Base-by-base conservation (phyloP, 2,329 filamentous ascomycete genomes). In the Pseudogymnoascus sp. region DNA sequence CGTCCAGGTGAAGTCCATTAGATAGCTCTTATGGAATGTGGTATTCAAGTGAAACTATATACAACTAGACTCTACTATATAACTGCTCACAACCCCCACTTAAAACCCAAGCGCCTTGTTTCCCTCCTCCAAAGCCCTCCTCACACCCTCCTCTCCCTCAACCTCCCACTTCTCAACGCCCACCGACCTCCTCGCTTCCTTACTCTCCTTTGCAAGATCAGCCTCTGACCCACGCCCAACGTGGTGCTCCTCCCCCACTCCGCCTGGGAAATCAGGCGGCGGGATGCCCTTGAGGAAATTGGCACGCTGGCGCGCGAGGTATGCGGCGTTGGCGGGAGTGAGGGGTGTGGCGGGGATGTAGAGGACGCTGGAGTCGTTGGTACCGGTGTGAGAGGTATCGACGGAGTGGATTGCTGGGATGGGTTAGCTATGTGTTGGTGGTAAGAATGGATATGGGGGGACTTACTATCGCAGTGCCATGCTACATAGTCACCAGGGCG, bases 321-420 rank as follows among this genome's bases (percentile, higher is more conserved):
- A 95, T 21, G 82, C 76, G 0, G 88, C 86, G 69, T 95, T 96
- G 40, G 80, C 77, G 62, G 87, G 83, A 0, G 91, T 96, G 31
- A 91, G 80, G 0, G 93, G 92, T 63, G 90, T 95, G 0, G 90
- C 87, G 0, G 93, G 92, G 63, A 97, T 96, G 71, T 97, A 97
- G 65, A 97, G 71, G 0, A 96, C 93, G 69, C 87, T 92, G 0
- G 89, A 91, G 74, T 97, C 93, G 0, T 78, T 75, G 1, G 76
- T 79, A 1, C 93, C 93, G 1, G 75, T 75, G 72, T 97, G 93
- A 1, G 87, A 79, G 68, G 85, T 87, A 76, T 97, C 93, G 0
- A 97, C 93, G 0, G 91, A 85, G 73, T 96, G 93, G 11, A 68
- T 64, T 4, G 80, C 68, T 69, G 21, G 9, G 19, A 19, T 8